These are phyloP conservation scores for Xylaria venustula DNA, from an alignment of 495 filamentous ascomycete species.

Conservation along the genomic window DNA sequence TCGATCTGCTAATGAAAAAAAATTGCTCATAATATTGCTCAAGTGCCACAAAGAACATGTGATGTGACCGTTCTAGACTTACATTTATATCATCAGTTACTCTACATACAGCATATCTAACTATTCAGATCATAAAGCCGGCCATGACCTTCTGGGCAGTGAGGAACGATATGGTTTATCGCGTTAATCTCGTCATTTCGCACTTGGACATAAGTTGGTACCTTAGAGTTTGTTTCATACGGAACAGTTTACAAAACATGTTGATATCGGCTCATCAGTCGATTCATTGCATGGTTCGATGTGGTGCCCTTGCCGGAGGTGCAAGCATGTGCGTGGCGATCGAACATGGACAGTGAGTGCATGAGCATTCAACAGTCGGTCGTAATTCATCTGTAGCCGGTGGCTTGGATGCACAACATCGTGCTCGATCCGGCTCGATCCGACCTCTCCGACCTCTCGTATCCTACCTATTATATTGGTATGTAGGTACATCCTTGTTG, in stretches of 20 bases:
- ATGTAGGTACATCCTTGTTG: too few relatives aligned
- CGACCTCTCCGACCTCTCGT: too few relatives aligned
- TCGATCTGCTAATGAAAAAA: constrained; percentile 36
- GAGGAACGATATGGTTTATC: too few relatives aligned
- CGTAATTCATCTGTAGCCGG: neutral
- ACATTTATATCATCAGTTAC: neutral
- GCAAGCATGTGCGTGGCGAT: neutral
- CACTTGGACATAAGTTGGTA: too few relatives aligned
- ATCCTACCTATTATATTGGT: too few relatives aligned
- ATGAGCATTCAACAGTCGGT: neutral
- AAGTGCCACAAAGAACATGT: neutral
- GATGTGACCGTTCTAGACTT: neutral
- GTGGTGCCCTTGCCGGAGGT: neutral
- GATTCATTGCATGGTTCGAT: constrained; percentile 4
- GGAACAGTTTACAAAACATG: neutral
- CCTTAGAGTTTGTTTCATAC: too few relatives aligned
- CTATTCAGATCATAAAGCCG: too few relatives aligned
- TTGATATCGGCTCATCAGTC: neutral
- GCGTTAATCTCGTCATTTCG: too few relatives aligned
- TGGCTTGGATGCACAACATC: neutral
- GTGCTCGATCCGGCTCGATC: constrained; percentile 2
- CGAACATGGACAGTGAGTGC: too few relatives aligned
- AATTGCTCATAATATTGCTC: constrained; percentile 15
- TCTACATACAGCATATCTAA: too few relatives aligned
- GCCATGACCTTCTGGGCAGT: too few relatives aligned